These are phyloP conservation scores for Akanthomyces dipterigenus DNA, from an alignment of 2,329 filamentous ascomycete species.

Conservation along the genomic window DNA sequence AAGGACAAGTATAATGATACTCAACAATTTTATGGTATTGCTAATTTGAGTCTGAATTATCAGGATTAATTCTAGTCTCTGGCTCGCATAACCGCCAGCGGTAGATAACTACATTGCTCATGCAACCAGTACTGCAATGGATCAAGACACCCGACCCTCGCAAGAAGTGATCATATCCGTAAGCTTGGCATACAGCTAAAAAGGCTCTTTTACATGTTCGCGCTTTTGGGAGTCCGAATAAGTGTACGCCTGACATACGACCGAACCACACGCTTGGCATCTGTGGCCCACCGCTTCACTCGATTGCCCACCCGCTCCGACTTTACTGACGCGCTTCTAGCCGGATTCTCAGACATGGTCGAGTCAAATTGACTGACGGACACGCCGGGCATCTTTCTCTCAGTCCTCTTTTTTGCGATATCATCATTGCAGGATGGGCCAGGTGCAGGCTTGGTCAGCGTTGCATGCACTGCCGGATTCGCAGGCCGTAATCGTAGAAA, in stretches of 20 bases:
- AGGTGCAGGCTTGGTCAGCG: background rate
- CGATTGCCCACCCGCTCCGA: conserved; percentile 20
- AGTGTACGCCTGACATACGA: conserved; percentile 27
- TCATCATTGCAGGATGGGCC: background rate
- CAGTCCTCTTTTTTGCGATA: background rate
- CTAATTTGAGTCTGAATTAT: conserved; percentile 1
- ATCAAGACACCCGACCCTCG: background rate
- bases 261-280: conserved; percentile 26
- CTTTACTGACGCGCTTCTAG: conserved; percentile 11
- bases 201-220: background rate
- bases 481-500: background rate
- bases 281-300: conserved; percentile 28
- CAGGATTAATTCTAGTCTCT: background rate
- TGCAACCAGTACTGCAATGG: background rate
- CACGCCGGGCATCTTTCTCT: background rate
- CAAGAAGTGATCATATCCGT: background rate
- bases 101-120: background rate
- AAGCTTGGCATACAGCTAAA: background rate
- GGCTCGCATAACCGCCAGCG: background rate
- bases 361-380: background rate
- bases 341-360: background rate
- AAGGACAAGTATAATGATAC: background rate
- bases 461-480: background rate
- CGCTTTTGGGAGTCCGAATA: conserved; percentile 22
- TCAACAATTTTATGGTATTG: background rate